Evolutionary conservation across 768 basidiomycete genomes (phyloP).

Genomic region (Mycena vitilis): DNA sequence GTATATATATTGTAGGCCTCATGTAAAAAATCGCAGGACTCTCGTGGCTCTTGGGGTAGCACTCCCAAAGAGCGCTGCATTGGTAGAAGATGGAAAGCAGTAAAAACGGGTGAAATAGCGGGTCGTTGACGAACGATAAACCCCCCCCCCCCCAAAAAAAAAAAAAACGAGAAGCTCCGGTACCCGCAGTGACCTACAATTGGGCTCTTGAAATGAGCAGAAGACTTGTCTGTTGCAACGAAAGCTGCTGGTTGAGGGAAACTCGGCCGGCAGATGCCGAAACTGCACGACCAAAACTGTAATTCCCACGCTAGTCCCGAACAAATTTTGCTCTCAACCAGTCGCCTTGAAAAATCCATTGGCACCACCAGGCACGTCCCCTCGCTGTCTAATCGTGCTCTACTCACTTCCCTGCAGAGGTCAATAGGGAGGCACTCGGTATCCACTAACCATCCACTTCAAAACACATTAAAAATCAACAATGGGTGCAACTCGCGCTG

Average conservation of each 20-base stretch:
- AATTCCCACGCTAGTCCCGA: constrained; percentile 12
- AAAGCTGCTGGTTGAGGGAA: not conserved
- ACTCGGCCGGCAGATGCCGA: constrained; percentile 26
- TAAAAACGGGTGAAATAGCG: no score
- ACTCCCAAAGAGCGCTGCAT: no score
- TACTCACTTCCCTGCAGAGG: constrained; percentile 64
- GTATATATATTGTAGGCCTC: no score
- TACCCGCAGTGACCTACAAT: no score
- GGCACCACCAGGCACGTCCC: constrained; percentile 75
- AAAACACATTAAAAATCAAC: constrained; percentile 48
- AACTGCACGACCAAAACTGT: constrained; percentile 8
- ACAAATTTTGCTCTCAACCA: constrained; percentile 46
- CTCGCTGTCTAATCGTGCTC: not conserved
- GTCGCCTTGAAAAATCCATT: constrained; percentile 97
- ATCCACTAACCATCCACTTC: constrained; percentile 40
- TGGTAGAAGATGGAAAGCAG: no score
- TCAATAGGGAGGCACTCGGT: constrained; percentile 91
- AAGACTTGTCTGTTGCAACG: no score
- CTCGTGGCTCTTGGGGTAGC: no score
- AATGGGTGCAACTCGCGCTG: constrained; percentile 94
- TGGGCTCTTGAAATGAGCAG: no score
- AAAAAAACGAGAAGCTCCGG: no score
- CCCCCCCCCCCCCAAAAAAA: no score
- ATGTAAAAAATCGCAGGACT: no score
- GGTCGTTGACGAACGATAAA: no score